Conservation (phyloP, 805 yeast species). For the Candida railenensis region DNA sequence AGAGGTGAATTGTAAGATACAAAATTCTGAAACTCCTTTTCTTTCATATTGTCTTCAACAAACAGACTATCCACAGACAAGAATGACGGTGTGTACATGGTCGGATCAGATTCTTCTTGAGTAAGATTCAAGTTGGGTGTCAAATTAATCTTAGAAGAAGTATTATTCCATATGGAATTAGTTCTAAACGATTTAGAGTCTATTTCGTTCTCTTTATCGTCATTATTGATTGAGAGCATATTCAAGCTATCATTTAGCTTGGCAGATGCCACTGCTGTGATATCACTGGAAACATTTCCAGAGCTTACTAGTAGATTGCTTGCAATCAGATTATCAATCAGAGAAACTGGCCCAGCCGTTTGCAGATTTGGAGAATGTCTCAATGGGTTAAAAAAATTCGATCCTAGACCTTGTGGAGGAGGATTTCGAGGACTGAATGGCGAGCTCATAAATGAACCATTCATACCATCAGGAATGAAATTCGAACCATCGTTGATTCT, state of each 20-base stretch:
- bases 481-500: background rate
- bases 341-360: background rate
- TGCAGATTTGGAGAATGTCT: background rate
- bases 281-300: too few species aligned
- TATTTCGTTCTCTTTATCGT: background rate
- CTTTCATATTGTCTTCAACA: background rate
- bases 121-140: background rate
- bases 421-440: background rate
- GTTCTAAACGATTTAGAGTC: background rate
- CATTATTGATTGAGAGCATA: background rate
- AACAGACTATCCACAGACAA: constrained; percentile 3
- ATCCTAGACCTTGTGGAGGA: constrained; percentile 8
- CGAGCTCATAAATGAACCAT: background rate
- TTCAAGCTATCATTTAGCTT: background rate
- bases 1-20: background rate
- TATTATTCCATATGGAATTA: constrained; percentile 8
- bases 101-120: constrained; percentile 2
- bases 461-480: background rate
- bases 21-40: background rate
- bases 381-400: constrained; percentile 8
- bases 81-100: constrained; percentile 8
- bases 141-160: constrained; percentile 1
- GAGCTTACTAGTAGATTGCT: background rate
- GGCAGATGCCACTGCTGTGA: background rate
- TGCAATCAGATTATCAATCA: background rate